Evolutionary conservation across 495 filamentous ascomycete species (phyloP).

Genomic region (Xylaria bambusicola): DNA sequence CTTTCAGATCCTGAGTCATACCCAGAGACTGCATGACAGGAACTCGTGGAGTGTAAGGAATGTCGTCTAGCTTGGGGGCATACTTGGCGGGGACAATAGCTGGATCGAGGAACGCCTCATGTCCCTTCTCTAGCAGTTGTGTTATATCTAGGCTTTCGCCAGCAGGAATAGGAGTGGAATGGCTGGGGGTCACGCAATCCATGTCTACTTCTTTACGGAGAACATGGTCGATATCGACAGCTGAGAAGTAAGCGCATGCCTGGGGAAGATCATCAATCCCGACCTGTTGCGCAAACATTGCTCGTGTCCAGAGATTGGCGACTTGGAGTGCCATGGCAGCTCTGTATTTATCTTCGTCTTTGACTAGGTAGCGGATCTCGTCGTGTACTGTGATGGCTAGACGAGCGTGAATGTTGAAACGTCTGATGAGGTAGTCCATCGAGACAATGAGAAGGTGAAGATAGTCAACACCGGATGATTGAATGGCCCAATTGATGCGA

Average conservation of each 20-base stretch:
- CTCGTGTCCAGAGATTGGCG: slow-evolving; percentile 93
- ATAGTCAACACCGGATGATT: slow-evolving; percentile 96
- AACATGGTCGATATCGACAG: slow-evolving; percentile 90
- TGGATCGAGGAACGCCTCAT: slow-evolving; percentile 64
- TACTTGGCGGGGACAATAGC: slow-evolving; percentile 50
- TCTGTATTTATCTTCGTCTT: slow-evolving; percentile 82
- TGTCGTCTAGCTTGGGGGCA: slow-evolving; percentile 56
- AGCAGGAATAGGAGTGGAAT: slow-evolving; percentile 73
- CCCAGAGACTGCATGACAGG: slow-evolving; percentile 75
- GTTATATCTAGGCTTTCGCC: slow-evolving; percentile 84
- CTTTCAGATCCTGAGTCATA: slow-evolving; percentile 28
- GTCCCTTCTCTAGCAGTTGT: slow-evolving; percentile 69
- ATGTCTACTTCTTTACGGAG: slow-evolving; percentile 97
- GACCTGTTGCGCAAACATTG: slow-evolving; percentile 95
- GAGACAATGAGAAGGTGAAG: slow-evolving; percentile 89
- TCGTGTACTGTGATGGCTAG: slow-evolving; percentile 95
- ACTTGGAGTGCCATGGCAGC: slow-evolving; percentile 90
- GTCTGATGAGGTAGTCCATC: slow-evolving; percentile 93
- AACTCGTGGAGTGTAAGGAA: slow-evolving; percentile 67
- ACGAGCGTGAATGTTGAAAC: slow-evolving; percentile 79
- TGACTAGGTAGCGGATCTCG: slow-evolving; percentile 92
- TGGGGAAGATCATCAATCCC: slow-evolving; percentile 95
- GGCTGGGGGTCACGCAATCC: slow-evolving; percentile 91
- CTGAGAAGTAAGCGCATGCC: slow-evolving; percentile 91
- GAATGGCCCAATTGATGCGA: slow-evolving; percentile 98